Conservation (phyloP, 2,329 filamentous ascomycete genomes). For the Fusarium subtropicale region DNA sequence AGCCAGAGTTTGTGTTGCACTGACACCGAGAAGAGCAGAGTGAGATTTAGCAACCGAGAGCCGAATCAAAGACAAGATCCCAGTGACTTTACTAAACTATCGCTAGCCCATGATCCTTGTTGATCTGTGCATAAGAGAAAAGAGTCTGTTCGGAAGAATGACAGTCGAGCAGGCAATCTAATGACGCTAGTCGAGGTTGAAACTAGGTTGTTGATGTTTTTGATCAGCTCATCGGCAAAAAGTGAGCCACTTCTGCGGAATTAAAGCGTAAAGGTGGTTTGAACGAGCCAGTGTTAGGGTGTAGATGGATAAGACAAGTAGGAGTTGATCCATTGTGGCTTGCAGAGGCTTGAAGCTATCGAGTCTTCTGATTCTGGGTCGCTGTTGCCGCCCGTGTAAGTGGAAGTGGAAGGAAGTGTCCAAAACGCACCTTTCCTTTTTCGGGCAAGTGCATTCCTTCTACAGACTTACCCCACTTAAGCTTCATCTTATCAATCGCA, state of each 20-base stretch:
- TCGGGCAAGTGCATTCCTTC: neutral
- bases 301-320: conserved; percentile 31
- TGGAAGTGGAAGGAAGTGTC: conserved; percentile 1
- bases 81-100: neutral
- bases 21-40: conserved; percentile 12
- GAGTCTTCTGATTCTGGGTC: conserved; percentile 20
- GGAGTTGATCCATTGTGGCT: conserved; percentile 33
- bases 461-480: conserved; percentile 2
- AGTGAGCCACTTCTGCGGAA: conserved; percentile 30
- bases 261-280: conserved; percentile 12
- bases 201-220: conserved; percentile 14
- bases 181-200: conserved; percentile 17
- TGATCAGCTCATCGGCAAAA: conserved; percentile 3
- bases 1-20: conserved; percentile 13
- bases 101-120: conserved; percentile 12
- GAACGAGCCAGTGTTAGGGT: conserved; percentile 1
- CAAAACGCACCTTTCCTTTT: neutral
- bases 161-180: conserved; percentile 6
- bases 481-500: conserved; percentile 46
- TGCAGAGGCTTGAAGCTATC: conserved; percentile 29
- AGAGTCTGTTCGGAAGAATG: neutral
- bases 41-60: conserved; percentile 1
- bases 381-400: conserved; percentile 10
- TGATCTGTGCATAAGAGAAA: conserved; percentile 7
- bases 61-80: conserved; percentile 8